phyloP scores from a whole-genome alignment of 106 monocot species.

The Apostasia ramifera region DNA sequence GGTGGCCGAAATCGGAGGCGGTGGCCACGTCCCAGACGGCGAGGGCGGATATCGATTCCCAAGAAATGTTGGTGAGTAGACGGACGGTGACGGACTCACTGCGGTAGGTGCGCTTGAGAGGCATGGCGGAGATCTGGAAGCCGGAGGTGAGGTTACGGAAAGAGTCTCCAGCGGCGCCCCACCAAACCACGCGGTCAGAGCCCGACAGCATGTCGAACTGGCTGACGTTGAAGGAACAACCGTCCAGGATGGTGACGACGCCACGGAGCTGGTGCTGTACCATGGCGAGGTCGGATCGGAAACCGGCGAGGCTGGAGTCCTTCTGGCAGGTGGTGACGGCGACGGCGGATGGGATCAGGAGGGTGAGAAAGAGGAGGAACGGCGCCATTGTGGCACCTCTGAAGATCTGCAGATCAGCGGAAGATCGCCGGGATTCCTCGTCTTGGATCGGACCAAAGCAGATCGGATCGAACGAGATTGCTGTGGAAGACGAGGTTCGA shows the following conservation, averaged over 20 bases:
- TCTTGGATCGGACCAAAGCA: not conserved
- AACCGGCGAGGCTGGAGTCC: conserved; percentile 33
- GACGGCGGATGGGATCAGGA: conserved; percentile 6
- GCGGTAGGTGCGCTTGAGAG: conserved; percentile 46
- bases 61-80: conserved; percentile 33
- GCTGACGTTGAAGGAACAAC: conserved; percentile 67
- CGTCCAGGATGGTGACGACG: conserved; percentile 39
- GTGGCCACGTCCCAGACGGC: conserved; percentile 70
- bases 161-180: conserved; percentile 50
- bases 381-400: conserved; percentile 15
- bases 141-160: conserved; percentile 57
- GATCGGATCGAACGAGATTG: not conserved
- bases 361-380: conserved; percentile 8
- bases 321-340: conserved; percentile 10
- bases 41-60: conserved; percentile 53
- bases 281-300: conserved; percentile 65
- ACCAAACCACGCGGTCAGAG: conserved; percentile 55
- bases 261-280: conserved; percentile 90
- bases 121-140: conserved; percentile 23
- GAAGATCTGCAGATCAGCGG: not conserved
- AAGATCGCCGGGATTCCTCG: not conserved
- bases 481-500: not conserved
- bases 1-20: conserved; percentile 75
- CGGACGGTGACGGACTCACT: conserved; percentile 47
- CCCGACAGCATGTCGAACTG: conserved; percentile 80